Base-by-base conservation (phyloP, 106 monocot species). In the Triglochin maritima region DNA sequence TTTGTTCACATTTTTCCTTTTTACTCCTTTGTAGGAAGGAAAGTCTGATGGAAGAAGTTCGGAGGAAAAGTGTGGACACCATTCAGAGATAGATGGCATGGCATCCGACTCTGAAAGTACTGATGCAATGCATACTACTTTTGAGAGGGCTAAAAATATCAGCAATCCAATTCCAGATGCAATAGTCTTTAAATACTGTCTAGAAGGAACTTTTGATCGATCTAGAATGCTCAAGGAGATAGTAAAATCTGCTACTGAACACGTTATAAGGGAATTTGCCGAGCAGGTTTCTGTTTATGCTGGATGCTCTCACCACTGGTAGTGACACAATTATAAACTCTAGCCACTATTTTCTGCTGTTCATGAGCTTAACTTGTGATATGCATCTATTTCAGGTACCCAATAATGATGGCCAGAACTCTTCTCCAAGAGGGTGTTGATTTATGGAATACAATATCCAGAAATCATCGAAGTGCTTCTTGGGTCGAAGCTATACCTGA, bases 301-400 rank as follows among this genome's bases (percentile, higher is more conserved):
- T 72, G 98, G 92, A 62, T 98, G 98, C 72, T 71, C 72, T 53
- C 98, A 98, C 76, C 92, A 98, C 76, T 57, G 86, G 98, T 98
- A 81, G 74, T 59, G 44, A 49, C 29, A 29, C 29, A 29, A 29
- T 29, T 29, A 29, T 29, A 29, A 29, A 12, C 10, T 64, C 0
- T 43, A 9, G 16, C 56, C 47, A 63, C 11, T 43, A 48, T 8
- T 52, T 14, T 11, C 9, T 15, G 70, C 29, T 46, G 10, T 70
- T 61, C 9, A 59, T 56, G 29, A 29, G 29, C 29, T 29, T 29
- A 29, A 29, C 1, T 29, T 29, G 29, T 29, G 29, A 29, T 29
- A 29, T 29, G 50, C 44, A 42, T 14, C 9, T 64, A 61, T 17
- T 6, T 45, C 64, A 98, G 98, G 58, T 79, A 81, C 62, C 91